These are phyloP conservation scores for Sclerotinia borealis DNA, from an alignment of 2,329 filamentous ascomycete genomes.

Conservation along the genomic window DNA sequence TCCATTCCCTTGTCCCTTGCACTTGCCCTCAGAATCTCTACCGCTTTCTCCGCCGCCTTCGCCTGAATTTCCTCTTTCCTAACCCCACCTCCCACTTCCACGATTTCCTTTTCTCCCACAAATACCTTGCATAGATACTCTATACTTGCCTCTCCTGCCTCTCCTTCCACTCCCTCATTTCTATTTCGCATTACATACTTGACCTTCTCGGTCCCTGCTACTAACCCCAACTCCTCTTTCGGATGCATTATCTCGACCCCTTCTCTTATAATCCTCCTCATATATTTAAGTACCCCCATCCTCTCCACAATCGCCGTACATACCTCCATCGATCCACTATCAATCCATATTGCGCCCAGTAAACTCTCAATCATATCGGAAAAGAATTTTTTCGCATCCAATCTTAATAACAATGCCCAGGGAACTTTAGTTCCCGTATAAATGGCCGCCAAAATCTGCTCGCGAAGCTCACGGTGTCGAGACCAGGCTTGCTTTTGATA, in stretches of 20 bases:
- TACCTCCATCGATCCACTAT: slow-evolving; percentile 56
- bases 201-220: slow-evolving; percentile 48
- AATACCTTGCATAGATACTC: slow-evolving; percentile 42
- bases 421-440: slow-evolving; percentile 54
- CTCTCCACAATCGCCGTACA: slow-evolving; percentile 56
- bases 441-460: slow-evolving; percentile 46
- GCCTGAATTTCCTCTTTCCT: slow-evolving; percentile 48
- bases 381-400: slow-evolving; percentile 69
- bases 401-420: slow-evolving; percentile 63
- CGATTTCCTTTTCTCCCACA: slow-evolving; percentile 43
- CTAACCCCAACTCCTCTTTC: slow-evolving; percentile 61
- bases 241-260: slow-evolving; percentile 54
- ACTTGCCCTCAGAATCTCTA: slow-evolving; percentile 31
- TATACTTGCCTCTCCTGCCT: too few species aligned
- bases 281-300: slow-evolving; percentile 57
- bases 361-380: slow-evolving; percentile 79
- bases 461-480: slow-evolving; percentile 37
- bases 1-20: neutral
- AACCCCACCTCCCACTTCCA: slow-evolving; percentile 41
- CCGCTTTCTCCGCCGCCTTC: slow-evolving; percentile 48
- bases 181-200: slow-evolving; percentile 42
- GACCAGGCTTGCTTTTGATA: slow-evolving; percentile 35
- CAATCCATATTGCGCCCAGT: slow-evolving; percentile 78
- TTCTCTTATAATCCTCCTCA: slow-evolving; percentile 41
- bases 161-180: neutral